phyloP scores from a whole-genome alignment of 139 green algal genomes.

The Monoraphidium neglectum region DNA sequence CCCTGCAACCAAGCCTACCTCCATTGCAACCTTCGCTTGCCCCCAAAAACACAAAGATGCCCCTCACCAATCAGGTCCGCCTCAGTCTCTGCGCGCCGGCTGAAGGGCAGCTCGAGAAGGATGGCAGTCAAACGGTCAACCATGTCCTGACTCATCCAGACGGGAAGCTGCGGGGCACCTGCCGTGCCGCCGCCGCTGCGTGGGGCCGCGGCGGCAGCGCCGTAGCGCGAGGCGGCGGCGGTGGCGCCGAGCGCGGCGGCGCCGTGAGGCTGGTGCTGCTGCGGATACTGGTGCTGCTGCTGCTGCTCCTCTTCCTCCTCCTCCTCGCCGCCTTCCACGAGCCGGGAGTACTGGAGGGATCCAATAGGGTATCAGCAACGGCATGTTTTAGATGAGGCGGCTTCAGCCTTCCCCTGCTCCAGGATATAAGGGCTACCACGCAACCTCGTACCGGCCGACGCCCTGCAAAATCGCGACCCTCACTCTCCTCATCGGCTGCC shows the following conservation, averaged over 20 bases:
- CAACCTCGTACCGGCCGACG: no score
- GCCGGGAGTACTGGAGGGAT: slow-evolving; percentile 1
- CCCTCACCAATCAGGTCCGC: slow-evolving; percentile 38
- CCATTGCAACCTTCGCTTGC: no score
- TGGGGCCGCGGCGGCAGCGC: not conserved
- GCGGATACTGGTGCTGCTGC: not conserved
- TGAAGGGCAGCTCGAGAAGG: slow-evolving; percentile 48
- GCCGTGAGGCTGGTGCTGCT: not conserved
- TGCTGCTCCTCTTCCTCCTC: not conserved
- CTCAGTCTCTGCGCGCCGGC: slow-evolving; percentile 39
- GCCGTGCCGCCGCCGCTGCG: not conserved
- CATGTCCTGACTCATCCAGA: slow-evolving; percentile 27
- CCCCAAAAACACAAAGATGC: no score
- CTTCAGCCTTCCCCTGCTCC: slow-evolving; percentile 3
- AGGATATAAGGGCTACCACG: not conserved
- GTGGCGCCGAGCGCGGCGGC: not conserved
- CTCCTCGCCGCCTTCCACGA: not conserved
- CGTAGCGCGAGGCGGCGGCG: not conserved
- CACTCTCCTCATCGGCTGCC: not conserved
- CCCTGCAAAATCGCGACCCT: not conserved
- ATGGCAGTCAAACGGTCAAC: slow-evolving; percentile 35
- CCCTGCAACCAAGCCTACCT: no score
- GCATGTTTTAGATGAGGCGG: not conserved
- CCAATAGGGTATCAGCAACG: not conserved
- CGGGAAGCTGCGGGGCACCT: slow-evolving; percentile 4